Evolutionary conservation across 768 basidiomycete species (phyloP).

Genomic region (Epithele typhae): DNA sequence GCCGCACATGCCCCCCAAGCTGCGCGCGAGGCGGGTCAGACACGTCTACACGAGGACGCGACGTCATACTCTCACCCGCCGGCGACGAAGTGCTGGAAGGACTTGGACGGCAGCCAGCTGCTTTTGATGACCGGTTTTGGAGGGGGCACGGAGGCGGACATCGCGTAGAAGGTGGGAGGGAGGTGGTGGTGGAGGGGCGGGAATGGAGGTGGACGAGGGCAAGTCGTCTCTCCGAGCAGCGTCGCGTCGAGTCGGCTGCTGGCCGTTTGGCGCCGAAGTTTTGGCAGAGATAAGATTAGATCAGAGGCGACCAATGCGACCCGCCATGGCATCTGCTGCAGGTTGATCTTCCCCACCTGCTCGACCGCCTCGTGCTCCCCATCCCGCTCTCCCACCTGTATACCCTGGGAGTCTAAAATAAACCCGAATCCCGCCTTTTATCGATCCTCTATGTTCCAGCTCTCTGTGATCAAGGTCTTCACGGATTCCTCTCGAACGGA

Average conservation of each 20-base stretch:
- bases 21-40: constrained; percentile 27
- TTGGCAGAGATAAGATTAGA: constrained; percentile 20
- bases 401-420: too few relatives aligned
- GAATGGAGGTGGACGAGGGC: constrained; percentile 3
- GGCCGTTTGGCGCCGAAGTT: constrained; percentile 7
- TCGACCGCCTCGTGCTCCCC: too few relatives aligned
- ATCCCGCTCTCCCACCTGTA: too few relatives aligned
- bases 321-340: too few relatives aligned
- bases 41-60: neutral
- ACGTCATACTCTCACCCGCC: constrained; percentile 61
- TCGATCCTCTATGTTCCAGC: constrained; percentile 35
- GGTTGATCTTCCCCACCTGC: too few relatives aligned
- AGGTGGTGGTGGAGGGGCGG: neutral
- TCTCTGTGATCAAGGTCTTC: constrained; percentile 33
- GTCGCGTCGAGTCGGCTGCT: too few relatives aligned
- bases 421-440: too few relatives aligned
- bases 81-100: constrained; percentile 81
- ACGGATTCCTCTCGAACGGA: too few relatives aligned
- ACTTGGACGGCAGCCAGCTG: constrained; percentile 58
- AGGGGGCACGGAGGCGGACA: constrained; percentile 19
- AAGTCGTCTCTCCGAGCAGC: too few relatives aligned
- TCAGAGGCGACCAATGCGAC: too few relatives aligned
- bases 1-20: constrained; percentile 96
- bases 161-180: constrained; percentile 1
- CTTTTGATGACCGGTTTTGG: constrained; percentile 27